These are phyloP conservation scores for Blastobotrys mokoenaii DNA, from an alignment of 805 yeast species.

Conservation along the genomic window DNA sequence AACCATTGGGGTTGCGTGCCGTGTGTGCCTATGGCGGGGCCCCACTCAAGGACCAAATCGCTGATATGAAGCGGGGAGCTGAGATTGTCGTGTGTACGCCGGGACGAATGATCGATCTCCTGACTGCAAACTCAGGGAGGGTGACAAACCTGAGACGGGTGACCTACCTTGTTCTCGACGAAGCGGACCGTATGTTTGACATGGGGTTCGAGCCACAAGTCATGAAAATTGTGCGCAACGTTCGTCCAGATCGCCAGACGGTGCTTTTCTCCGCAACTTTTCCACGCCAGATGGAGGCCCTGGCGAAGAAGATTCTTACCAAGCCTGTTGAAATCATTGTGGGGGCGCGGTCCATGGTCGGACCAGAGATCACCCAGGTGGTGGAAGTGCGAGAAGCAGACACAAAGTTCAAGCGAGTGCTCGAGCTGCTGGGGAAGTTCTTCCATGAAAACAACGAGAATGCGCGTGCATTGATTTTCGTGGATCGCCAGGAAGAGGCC, in stretches of 20 bases:
- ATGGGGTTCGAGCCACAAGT: constrained; percentile 97
- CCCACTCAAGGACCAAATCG: constrained; percentile 71
- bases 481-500: constrained; percentile 82
- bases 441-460: constrained; percentile 23
- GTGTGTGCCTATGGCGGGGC: constrained; percentile 91
- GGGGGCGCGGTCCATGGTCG: constrained; percentile 74
- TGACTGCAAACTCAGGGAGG: constrained; percentile 76
- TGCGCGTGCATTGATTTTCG: constrained; percentile 59
- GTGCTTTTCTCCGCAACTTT: constrained; percentile 92
- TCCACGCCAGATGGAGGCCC: constrained; percentile 65
- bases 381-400: constrained; percentile 52
- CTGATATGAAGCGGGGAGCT: constrained; percentile 66
- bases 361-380: constrained; percentile 67
- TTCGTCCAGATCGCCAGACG: constrained; percentile 82
- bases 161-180: constrained; percentile 84
- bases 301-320: constrained; percentile 57
- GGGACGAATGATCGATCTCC: constrained; percentile 82
- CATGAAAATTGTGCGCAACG: constrained; percentile 61
- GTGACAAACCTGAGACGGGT: constrained; percentile 59
- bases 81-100: constrained; percentile 90
- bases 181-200: constrained; percentile 95
- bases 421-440: constrained; percentile 47
- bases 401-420: constrained; percentile 47
- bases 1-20: constrained; percentile 41
- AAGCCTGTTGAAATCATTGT: constrained; percentile 70